Evolutionary conservation across 1,139 yeast genomes (phyloP).

Genomic region (Protomyces arabidopsidicola): DNA sequence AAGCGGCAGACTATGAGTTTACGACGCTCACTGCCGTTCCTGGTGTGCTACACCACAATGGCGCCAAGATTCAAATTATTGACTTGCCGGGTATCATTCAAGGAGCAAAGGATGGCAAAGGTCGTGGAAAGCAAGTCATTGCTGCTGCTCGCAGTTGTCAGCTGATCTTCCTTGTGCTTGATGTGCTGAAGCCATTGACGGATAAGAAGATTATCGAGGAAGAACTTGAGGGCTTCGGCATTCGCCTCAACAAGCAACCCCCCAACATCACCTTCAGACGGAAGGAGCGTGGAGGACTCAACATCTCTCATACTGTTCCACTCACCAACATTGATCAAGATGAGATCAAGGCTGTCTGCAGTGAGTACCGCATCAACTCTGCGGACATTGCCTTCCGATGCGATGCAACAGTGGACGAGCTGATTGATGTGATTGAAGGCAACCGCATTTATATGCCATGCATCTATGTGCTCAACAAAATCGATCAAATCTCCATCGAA

Average conservation of each 20-base stretch:
- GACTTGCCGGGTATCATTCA: slow-evolving; percentile 98
- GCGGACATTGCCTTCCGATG: slow-evolving; percentile 97
- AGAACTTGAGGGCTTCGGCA: slow-evolving; percentile 96
- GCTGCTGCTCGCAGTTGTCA: slow-evolving; percentile 98
- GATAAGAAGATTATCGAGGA: slow-evolving; percentile 90
- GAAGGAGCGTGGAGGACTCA: slow-evolving; percentile 93
- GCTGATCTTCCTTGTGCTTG: slow-evolving; percentile 83
- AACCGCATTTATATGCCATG: slow-evolving; percentile 93
- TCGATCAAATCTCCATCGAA: slow-evolving; percentile 88
- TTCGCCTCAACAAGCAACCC: slow-evolving; percentile 77
- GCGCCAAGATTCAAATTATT: slow-evolving; percentile 95
- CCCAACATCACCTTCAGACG: slow-evolving; percentile 88
- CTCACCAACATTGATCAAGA: slow-evolving; percentile 85
- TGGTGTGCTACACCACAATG: slow-evolving; percentile 90
- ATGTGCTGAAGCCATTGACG: slow-evolving; percentile 90
- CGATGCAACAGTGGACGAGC: slow-evolving; percentile 79
- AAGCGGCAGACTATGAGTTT: slow-evolving; percentile 66
- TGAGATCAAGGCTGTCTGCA: slow-evolving; percentile 92
- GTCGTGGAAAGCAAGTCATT: slow-evolving; percentile 98
- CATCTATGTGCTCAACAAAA: slow-evolving; percentile 85
- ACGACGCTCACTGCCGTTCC: slow-evolving; percentile 97
- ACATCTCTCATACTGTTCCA: slow-evolving; percentile 88
- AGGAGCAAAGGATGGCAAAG: slow-evolving; percentile 98
- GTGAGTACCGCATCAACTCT: slow-evolving; percentile 87
- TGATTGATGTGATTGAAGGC: slow-evolving; percentile 57